Base-by-base conservation (phyloP, 1,284 basidiomycete species). In the Papiliotrema flavescens region DNA sequence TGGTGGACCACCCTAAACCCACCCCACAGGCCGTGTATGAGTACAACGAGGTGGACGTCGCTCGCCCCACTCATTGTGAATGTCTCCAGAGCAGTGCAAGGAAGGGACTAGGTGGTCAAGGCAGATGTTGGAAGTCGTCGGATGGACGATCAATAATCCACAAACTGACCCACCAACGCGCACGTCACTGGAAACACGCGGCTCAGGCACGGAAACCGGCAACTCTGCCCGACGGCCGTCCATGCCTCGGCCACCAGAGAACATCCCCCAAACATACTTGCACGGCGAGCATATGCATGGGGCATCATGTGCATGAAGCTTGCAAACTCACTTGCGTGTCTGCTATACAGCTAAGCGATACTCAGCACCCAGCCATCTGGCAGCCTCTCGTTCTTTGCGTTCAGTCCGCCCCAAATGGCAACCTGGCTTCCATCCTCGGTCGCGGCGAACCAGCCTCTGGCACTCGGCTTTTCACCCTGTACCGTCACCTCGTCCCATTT, bases 11-110 rank as follows among this genome's bases (percentile, higher is more conserved):
- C 23, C 23, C 20, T 17, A 9, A 14, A 54, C 71, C 56, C 43
- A 71, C 74, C 74, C 74, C 74, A 75, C 15, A 76, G 62, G 26
- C 74, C 74, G 51, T 76, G 74, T 14, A 76, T 68, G 28, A 76
- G 63, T n/a, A 76, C 62, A 23, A 74, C 63, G 43, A 76, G 63
- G 58, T 76, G 73, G 3, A 73, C 68, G 42, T 66, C 60, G 20
- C 35, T 40, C 4, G 39, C 40, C 23, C 6, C 13, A 37, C 7
- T 24, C 47, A 49, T 49, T 6, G 11, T 34, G 28, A 35, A 8
- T 23, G 11, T 5, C 28, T 32, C 28, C 28, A 6, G 11, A 11
- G 5, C 6, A 11, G 28, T 32, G 28, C 28, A 32, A 11, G 5
- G 28, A 32, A 11, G 28, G 11, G 28, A 6, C 5, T 32, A 32